phyloP scores from a whole-genome alignment of 257 asterid genomes.

The Primulina eburnea region DNA sequence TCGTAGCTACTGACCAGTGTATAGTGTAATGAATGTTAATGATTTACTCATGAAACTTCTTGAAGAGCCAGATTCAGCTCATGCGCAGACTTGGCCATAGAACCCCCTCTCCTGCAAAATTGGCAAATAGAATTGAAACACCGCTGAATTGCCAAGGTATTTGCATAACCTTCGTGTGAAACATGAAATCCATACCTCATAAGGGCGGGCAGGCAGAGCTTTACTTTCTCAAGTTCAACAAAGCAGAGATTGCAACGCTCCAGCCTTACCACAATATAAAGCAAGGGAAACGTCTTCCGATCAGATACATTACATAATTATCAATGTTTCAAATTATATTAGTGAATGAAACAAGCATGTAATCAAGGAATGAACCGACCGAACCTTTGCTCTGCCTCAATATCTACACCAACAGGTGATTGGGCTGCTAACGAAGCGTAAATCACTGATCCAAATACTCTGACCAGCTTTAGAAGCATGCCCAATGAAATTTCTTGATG shows the following conservation, averaged over 20 bases:
- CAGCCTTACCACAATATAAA: slow-evolving; percentile 52
- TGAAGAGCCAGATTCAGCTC: slow-evolving; percentile 84
- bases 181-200: slow-evolving; percentile 48
- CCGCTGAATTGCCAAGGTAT: slow-evolving; percentile 6
- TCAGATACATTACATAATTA: slow-evolving; percentile 20
- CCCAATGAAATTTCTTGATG: slow-evolving; percentile 82
- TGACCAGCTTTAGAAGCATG: slow-evolving; percentile 83
- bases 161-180: not conserved
- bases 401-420: slow-evolving; percentile 90
- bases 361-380: slow-evolving; percentile 20
- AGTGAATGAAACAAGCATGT: slow-evolving; percentile 8
- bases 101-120: slow-evolving; percentile 79
- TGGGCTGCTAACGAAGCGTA: slow-evolving; percentile 82
- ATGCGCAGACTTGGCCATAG: slow-evolving; percentile 79
- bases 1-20: slow-evolving; percentile 15
- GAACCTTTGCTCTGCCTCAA: slow-evolving; percentile 96
- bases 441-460: slow-evolving; percentile 85
- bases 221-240: slow-evolving; percentile 90
- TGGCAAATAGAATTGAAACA: slow-evolving; percentile 18
- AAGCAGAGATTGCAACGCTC: slow-evolving; percentile 90
- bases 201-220: slow-evolving; percentile 59
- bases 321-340: not conserved
- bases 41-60: slow-evolving; percentile 60
- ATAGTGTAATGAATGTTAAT: slow-evolving; percentile 22
- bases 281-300: slow-evolving; percentile 23